These are phyloP conservation scores for Tillandsia fasciculata DNA, from an alignment of 176 grass and related monocot species.

Conservation along the genomic window DNA sequence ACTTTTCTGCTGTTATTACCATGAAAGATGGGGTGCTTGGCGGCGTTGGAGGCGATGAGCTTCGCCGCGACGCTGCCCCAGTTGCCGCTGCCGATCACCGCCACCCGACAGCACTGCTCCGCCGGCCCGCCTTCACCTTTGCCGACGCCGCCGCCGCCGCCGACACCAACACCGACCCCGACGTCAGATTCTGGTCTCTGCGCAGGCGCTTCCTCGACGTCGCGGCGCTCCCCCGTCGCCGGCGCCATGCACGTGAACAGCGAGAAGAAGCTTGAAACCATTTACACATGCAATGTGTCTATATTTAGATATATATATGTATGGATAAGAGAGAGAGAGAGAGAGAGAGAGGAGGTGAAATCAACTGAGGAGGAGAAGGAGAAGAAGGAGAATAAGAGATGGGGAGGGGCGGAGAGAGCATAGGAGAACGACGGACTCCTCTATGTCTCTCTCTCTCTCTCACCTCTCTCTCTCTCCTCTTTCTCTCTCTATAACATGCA, in stretches of 20 bases:
- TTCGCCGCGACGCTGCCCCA: conserved; percentile 93
- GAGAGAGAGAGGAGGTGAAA: neutral
- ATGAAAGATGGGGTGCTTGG: conserved; percentile 57
- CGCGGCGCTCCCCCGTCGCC: neutral
- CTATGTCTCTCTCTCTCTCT: neutral
- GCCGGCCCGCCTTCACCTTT: conserved; percentile 37
- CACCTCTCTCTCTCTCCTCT: neutral
- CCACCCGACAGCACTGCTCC: conserved; percentile 27
- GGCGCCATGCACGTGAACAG: neutral
- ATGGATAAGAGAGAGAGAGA: neutral
- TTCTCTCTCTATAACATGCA: too few species aligned
- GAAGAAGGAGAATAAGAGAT: neutral
- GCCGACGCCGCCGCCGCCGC: conserved; percentile 81
- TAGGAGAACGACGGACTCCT: neutral
- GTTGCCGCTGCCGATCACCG: conserved; percentile 87
- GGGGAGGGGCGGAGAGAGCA: neutral
- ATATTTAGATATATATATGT: too few species aligned
- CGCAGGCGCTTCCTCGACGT: neutral
- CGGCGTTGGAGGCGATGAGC: conserved; percentile 84
- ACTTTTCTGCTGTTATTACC: conserved; percentile 6
- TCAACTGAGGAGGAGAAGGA: neutral
- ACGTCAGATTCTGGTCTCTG: neutral
- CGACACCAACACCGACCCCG: conserved; percentile 25
- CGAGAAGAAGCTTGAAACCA: too few species aligned
- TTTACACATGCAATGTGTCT: too few species aligned